phyloP scores from a whole-genome alignment of 73 alveolate genomes.

The Diophrys appendiculata region DNA sequence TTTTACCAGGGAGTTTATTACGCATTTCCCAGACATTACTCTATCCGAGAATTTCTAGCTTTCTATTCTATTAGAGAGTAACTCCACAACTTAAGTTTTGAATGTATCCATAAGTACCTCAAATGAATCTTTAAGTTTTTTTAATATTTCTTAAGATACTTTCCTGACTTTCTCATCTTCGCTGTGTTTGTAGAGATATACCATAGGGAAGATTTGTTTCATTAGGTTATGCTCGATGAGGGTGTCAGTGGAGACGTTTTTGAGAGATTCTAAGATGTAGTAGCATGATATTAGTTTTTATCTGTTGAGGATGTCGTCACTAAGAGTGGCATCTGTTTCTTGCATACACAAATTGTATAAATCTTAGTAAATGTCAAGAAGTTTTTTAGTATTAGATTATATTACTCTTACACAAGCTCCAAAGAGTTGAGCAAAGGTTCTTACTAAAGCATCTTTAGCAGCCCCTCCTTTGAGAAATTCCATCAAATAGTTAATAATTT shows the following conservation, averaged over 20 bases:
- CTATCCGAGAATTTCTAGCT: neutral
- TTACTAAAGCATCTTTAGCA: slow-evolving; percentile 4
- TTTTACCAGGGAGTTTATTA: neutral
- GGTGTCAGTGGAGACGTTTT: neutral
- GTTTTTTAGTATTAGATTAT: neutral
- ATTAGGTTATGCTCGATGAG: neutral
- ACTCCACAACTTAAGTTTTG: neutral
- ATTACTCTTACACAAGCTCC: neutral
- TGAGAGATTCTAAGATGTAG: neutral
- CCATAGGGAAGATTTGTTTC: neutral
- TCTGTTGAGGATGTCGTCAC: neutral
- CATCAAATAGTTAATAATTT: neutral
- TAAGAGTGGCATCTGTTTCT: neutral
- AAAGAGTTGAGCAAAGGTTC: neutral
- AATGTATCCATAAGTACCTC: neutral
- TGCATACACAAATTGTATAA: neutral
- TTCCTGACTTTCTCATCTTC: neutral
- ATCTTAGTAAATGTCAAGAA: neutral
- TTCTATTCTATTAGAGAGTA: neutral
- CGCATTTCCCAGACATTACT: neutral
- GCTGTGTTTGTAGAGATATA: neutral
- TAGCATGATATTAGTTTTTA: neutral
- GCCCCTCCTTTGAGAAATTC: slow-evolving; percentile 8
- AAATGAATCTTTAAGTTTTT: neutral
- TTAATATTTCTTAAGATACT: neutral